phyloP scores from a whole-genome alignment of 2,329 filamentous ascomycete genomes.

The Phyllosticta citrichinensis region DNA sequence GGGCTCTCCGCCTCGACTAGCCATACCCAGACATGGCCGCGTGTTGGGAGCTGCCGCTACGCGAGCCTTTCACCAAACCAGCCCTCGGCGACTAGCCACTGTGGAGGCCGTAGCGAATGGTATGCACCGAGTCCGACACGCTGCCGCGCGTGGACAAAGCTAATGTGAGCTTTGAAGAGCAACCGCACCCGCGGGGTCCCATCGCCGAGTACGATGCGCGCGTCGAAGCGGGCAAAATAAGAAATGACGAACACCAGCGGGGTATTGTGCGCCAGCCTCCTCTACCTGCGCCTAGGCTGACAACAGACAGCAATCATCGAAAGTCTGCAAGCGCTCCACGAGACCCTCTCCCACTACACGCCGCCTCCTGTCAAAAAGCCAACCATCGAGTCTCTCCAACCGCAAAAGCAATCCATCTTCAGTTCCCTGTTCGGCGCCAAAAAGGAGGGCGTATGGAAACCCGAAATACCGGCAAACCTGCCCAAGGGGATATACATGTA shows the following conservation, averaged over 20 bases:
- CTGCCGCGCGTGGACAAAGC: background rate
- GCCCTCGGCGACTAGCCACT: background rate
- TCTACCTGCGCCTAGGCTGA: constrained; percentile 7
- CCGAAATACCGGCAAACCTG: constrained; percentile 58
- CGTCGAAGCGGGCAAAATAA: constrained; percentile 61
- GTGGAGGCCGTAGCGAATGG: constrained; percentile 6
- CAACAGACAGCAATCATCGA: constrained; percentile 64
- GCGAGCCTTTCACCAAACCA: constrained; percentile 1
- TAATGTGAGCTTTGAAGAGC: background rate
- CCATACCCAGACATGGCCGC: constrained; percentile 2
- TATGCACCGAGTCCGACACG: background rate
- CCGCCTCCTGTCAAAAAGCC: constrained; percentile 69
- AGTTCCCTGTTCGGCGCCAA: constrained; percentile 50
- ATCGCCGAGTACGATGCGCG: constrained; percentile 80
- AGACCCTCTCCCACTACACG: constrained; percentile 65
- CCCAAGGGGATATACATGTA: constrained; percentile 90
- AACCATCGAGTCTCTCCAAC: constrained; percentile 57
- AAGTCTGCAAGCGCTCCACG: constrained; percentile 77
- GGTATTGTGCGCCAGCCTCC: constrained; percentile 39
- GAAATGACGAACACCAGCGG: constrained; percentile 86
- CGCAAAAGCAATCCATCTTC: constrained; percentile 44
- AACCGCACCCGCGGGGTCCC: constrained; percentile 46
- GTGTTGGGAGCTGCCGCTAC: background rate
- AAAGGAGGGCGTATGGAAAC: constrained; percentile 26
- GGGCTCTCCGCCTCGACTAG: constrained; percentile 5